Percentiles rank a stretch among this genome's conserved stretches.
Evolutionary conservation across 495 filamentous ascomycete genomes (phyloP).

Genomic region (Lasiosphaeria hispida): DNA sequence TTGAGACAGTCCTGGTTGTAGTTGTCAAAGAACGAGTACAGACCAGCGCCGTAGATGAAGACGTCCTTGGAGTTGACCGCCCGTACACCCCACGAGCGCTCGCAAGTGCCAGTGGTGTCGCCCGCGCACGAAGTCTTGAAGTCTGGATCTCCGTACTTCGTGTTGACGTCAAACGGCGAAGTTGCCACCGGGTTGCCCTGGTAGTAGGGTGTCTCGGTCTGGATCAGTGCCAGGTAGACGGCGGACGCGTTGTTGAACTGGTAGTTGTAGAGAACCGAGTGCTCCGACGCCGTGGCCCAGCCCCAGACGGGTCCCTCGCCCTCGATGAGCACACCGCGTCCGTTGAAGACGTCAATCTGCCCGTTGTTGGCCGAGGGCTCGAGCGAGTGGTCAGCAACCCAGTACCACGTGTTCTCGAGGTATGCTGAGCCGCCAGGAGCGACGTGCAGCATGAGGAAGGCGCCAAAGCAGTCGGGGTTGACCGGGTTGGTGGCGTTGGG

Average conservation of each 20-base stretch:
- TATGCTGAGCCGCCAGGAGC: slow-evolving; percentile 69
- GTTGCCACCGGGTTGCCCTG: slow-evolving; percentile 79
- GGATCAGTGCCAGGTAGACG: slow-evolving; percentile 81
- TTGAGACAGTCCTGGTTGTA: slow-evolving; percentile 75
- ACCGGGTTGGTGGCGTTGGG: slow-evolving; percentile 56
- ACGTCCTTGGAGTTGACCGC: slow-evolving; percentile 66
- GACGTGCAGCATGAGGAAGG: slow-evolving; percentile 82
- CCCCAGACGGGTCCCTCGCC: slow-evolving; percentile 60
- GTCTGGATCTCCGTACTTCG: slow-evolving; percentile 69
- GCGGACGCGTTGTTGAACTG: slow-evolving; percentile 77
- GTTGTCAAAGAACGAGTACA: slow-evolving; percentile 89
- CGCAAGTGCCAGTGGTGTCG: slow-evolving; percentile 62
- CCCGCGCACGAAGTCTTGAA: slow-evolving; percentile 61
- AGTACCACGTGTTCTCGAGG: slow-evolving; percentile 92
- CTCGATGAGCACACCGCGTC: slow-evolving; percentile 81
- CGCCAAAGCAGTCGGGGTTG: slow-evolving; percentile 60
- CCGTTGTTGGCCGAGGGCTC: slow-evolving; percentile 72
- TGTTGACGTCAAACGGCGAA: slow-evolving; percentile 61
- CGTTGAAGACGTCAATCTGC: slow-evolving; percentile 91
- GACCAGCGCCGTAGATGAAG: slow-evolving; percentile 71
- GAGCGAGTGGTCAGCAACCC: slow-evolving; percentile 92
- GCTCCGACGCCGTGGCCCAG: slow-evolving; percentile 82
- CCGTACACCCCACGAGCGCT: slow-evolving; percentile 83
- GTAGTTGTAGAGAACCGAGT: slow-evolving; percentile 86
- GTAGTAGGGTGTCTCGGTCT: slow-evolving; percentile 92